Evolutionary conservation across 2,329 filamentous ascomycete species (phyloP).

Genomic region (Fonsecaea erecta): DNA sequence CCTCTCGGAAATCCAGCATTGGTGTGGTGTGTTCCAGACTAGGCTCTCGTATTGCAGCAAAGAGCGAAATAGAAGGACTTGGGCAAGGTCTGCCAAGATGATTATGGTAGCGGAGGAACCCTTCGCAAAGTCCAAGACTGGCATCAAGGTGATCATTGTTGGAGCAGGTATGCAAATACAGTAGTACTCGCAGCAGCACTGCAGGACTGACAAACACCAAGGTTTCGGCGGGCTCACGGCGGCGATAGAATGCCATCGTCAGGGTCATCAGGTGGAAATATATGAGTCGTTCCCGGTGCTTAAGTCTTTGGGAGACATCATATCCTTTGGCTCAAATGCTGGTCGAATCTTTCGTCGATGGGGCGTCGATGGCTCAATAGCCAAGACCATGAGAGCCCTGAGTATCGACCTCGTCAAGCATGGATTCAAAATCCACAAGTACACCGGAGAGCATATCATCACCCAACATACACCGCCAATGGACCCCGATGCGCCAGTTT

Average conservation of each 20-base stretch:
- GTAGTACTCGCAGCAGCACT: not conserved
- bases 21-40: not conserved
- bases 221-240: conserved; percentile 45
- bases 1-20: not conserved
- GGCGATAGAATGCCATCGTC: conserved; percentile 41
- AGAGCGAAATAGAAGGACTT: not conserved
- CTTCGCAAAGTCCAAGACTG: conserved; percentile 54
- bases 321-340: conserved; percentile 65
- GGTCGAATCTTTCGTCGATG: conserved; percentile 66
- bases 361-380: conserved; percentile 54
- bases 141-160: conserved; percentile 57
- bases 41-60: not conserved
- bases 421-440: conserved; percentile 67
- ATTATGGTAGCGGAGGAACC: conserved; percentile 22
- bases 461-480: conserved; percentile 57
- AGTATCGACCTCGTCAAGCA: conserved; percentile 59
- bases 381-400: conserved; percentile 53
- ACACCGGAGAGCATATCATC: conserved; percentile 64
- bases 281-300: conserved; percentile 47
- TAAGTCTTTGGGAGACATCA: conserved; percentile 66
- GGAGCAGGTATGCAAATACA: conserved; percentile 44
- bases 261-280: conserved; percentile 37
- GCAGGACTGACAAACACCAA: conserved; percentile 3
- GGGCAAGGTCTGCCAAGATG: conserved; percentile 8
- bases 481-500: conserved; percentile 57